A percentile compares a stretch with the other conserved stretches of the same genome.
phyloP scores from a whole-genome alignment of 805 yeast genomes.

The Yueomyces sinensis region DNA sequence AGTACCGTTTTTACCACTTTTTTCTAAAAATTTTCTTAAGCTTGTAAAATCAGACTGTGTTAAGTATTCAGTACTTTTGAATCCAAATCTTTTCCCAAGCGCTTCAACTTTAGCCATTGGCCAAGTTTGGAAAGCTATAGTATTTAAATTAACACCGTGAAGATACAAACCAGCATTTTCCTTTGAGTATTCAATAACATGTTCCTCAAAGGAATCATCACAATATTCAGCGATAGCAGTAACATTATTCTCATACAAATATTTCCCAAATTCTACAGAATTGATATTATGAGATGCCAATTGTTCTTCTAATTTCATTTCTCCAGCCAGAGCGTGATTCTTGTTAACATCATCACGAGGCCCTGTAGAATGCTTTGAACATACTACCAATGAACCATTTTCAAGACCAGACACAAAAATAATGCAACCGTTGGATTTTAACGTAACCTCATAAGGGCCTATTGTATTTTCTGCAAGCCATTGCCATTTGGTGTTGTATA shows the following conservation, averaged over 20 bases:
- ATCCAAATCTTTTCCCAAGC: constrained; percentile 61
- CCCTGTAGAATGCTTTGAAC: constrained; percentile 88
- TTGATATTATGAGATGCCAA: constrained; percentile 29
- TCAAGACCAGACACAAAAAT: constrained; percentile 65
- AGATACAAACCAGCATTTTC: constrained; percentile 71
- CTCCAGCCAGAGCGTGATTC: constrained; percentile 72
- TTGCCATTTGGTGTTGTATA: constrained; percentile 35
- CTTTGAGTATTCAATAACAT: constrained; percentile 59
- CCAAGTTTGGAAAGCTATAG: constrained; percentile 47
- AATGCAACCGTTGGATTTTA: constrained; percentile 91
- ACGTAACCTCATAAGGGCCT: constrained; percentile 73
- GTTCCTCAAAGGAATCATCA: constrained; percentile 90
- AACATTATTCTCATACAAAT: constrained; percentile 35
- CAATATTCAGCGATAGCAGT: constrained; percentile 92
- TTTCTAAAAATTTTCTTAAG: constrained; percentile 39
- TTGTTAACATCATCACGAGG: constrained; percentile 35
- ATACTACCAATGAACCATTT: constrained; percentile 69
- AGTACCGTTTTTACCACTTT: constrained; percentile 51
- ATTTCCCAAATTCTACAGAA: constrained; percentile 39
- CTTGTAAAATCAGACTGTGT: constrained; percentile 26
- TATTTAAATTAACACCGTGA: constrained; percentile 76
- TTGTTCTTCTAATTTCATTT: constrained; percentile 41
- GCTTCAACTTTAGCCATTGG: constrained; percentile 44
- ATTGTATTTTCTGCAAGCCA: constrained; percentile 32
- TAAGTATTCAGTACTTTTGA: constrained; percentile 42